Evolutionary conservation across 2,329 filamentous ascomycete genomes (phyloP).

Genomic region (Phialophora tarda): DNA sequence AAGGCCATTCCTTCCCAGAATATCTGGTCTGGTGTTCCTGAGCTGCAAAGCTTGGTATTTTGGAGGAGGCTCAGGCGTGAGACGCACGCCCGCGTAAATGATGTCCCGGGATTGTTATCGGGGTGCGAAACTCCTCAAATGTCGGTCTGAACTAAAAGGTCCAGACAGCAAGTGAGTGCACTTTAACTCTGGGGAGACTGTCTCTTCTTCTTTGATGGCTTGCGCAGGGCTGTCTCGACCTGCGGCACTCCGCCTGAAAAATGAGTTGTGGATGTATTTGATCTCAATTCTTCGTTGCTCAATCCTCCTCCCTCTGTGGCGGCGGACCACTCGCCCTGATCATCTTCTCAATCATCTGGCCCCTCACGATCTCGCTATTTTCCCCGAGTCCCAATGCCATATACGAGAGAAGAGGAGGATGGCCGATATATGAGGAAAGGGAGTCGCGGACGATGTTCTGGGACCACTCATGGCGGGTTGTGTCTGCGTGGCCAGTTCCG

Average conservation of each 20-base stretch:
- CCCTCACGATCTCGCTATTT: constrained; percentile 76
- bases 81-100: constrained; percentile 16
- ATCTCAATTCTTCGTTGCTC: constrained; percentile 7
- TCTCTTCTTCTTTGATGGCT: background rate
- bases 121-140: background rate
- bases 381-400: constrained; percentile 90
- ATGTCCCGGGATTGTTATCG: constrained; percentile 17
- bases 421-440: constrained; percentile 85
- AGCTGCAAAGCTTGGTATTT: constrained; percentile 15
- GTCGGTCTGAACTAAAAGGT: constrained; percentile 5
- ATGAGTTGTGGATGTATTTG: background rate
- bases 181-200: background rate
- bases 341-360: constrained; percentile 78
- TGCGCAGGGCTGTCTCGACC: background rate
- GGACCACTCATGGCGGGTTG: constrained; percentile 95
- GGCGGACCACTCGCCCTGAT: constrained; percentile 69
- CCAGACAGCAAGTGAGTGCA: background rate
- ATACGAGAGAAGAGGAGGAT: constrained; percentile 85
- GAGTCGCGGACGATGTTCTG: constrained; percentile 95
- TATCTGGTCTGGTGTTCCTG: constrained; percentile 17
- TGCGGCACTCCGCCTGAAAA: background rate
- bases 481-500: constrained; percentile 94
- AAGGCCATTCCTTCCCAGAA: constrained; percentile 1
- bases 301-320: constrained; percentile 54
- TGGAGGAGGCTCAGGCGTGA: background rate